Base-by-base conservation (phyloP, 768 basidiomycete genomes). In the Tricholoma hemisulphureum region DNA sequence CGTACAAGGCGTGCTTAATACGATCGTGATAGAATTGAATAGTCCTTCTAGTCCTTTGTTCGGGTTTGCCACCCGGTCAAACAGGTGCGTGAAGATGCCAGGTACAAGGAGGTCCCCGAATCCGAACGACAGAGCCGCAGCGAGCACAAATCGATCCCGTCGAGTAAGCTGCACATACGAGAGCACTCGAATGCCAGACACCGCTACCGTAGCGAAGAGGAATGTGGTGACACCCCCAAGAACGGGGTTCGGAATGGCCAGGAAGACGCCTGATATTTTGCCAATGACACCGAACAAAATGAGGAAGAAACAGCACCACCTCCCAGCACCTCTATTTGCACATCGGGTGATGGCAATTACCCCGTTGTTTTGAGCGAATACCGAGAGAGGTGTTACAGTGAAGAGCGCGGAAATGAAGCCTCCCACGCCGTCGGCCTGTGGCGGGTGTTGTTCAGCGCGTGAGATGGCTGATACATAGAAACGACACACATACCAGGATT, bases 161-260 rank as follows among this genome's bases (percentile, higher is more conserved):
- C 89, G 79, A 18, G 82, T 82, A 66, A 86, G 91, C 14, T 69
- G 63, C 29, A 80, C 73, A 61, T 82, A 81, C 3, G 83, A 77
- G 26, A 95, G 76, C 3, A 93, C 88, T 21, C 88, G 82, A 26
- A 89, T 52, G 29, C 92, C 91, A 0, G 87, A 88, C 6, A 83
- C 80, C 14, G 82, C 79, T 26, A 93, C 91, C 37, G 79, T 85
- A 0, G 89, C 87, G 66, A 94, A 93, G 9, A 93, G 78, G 79
- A 93, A 93, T 2, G 91, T 93, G 10, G 91, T 95, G 3, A 93
- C 90, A 2, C 91, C 91, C 2, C 91, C 92, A 0, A 92, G 80
- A 6, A 92, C 91, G 0, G 91, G 77, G 65, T 88, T 86, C 1
- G 92, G 93, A 58, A 95, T 93, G 1, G 91, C 84, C 16, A 95